phyloP scores from a whole-genome alignment of 768 basidiomycete genomes.

The Glaciozyma martinii region DNA sequence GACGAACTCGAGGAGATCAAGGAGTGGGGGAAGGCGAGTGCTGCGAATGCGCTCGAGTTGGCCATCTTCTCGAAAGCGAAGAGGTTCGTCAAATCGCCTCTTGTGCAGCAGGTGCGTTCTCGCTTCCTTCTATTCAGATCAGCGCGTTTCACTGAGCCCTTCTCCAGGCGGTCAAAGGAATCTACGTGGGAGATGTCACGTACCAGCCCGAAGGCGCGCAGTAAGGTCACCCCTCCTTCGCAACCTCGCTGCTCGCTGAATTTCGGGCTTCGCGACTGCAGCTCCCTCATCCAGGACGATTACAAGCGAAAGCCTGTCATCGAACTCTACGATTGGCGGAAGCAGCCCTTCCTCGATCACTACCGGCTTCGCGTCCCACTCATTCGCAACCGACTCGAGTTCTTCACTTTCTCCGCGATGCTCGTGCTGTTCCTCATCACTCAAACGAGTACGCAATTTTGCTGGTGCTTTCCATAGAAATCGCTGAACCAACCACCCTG shows the following conservation, averaged over 20 bases:
- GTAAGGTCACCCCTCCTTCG: background rate
- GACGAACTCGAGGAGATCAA: constrained; percentile 54
- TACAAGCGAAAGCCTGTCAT: constrained; percentile 67
- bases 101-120: constrained; percentile 55
- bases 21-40: constrained; percentile 10
- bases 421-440: constrained; percentile 30
- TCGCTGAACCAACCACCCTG: background rate
- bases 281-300: constrained; percentile 78
- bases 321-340: constrained; percentile 54
- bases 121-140: too few species aligned
- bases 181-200: constrained; percentile 55
- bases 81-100: constrained; percentile 66
- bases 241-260: constrained; percentile 45
- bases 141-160: too few species aligned
- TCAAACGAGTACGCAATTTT: constrained; percentile 9
- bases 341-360: constrained; percentile 38
- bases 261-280: constrained; percentile 52
- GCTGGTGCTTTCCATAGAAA: background rate
- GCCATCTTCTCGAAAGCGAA: constrained; percentile 80
- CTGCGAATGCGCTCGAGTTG: constrained; percentile 47
- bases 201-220: constrained; percentile 35
- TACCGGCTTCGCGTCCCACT: constrained; percentile 32
- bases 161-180: constrained; percentile 60
- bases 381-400: constrained; percentile 30
- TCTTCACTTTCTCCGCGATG: constrained; percentile 23